phyloP scores from a whole-genome alignment of 768 basidiomycete genomes.

The Amanita rubescens region DNA sequence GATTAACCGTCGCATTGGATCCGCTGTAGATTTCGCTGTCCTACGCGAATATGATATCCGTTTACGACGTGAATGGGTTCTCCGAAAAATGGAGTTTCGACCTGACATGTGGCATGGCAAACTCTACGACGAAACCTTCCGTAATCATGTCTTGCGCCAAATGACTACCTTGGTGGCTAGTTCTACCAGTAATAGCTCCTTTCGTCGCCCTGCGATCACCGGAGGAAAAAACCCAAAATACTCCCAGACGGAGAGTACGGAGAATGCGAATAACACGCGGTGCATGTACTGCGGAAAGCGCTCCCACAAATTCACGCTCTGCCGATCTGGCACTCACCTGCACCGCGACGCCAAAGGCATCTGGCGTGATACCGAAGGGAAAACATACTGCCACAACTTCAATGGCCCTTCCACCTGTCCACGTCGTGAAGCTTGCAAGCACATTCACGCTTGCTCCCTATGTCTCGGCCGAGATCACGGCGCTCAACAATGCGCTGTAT shows the following conservation, averaged over 20 bases:
- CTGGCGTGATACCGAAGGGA: neutral
- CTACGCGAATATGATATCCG: neutral
- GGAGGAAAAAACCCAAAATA: neutral
- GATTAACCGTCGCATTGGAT: neutral
- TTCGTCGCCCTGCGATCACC: neutral
- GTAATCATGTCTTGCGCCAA: too few species aligned
- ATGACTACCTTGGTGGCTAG: too few species aligned
- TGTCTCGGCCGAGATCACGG: constrained; percentile 9
- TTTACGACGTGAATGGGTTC: neutral
- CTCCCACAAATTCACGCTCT: neutral
- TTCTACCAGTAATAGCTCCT: neutral
- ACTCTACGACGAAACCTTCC: neutral
- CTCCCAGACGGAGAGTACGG: neutral
- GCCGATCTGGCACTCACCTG: neutral
- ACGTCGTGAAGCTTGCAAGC: neutral
- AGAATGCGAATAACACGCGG: neutral
- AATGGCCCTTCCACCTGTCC: constrained; percentile 1
- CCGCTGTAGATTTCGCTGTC: neutral
- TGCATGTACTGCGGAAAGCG: neutral
- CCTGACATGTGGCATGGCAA: neutral
- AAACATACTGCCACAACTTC: neutral
- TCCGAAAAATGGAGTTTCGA: neutral
- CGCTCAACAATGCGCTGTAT: constrained; percentile 7
- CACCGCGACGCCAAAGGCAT: neutral
- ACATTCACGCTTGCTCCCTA: constrained; percentile 13